Base-by-base conservation (phyloP, 176 grass and related monocot species). In the Triticum timopheevii region DNA sequence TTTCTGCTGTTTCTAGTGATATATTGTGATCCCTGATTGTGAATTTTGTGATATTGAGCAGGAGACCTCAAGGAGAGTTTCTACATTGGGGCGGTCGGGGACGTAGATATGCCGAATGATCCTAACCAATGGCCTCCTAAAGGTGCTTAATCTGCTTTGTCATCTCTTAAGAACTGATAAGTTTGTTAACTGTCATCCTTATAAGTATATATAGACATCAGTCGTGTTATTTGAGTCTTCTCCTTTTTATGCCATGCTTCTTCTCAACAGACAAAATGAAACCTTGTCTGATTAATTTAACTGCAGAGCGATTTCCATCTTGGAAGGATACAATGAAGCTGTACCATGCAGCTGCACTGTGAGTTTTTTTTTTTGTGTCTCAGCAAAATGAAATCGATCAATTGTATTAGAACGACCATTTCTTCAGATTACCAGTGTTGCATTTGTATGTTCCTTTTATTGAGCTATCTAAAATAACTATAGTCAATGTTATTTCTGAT, bases 31-130 rank as follows among this genome's bases (percentile, higher is more conserved):
- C 5, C 68, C 28, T 22, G 19, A 62, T 16, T 81, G 35, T 76
- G 25, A 61, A 75, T 75, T 79, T 50, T 69, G 23, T 19, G 44
- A 50, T 50, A 49, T 13, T 44, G 52, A 22, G 58, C 65, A 98
- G 93, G 93, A 47, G 93, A 95, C 73, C 86, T 89, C 64, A 98
- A 95, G 75, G 91, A 98, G 85, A 95, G 84, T 86, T 91, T 98
- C 83, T 90, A 98, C 63, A 93, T 95, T 42, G 89, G 95, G 25
- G 61, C 66, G 22, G 82, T 65, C 4, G 67, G 40, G 72, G 87
- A 85, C 8, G 24, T 44, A 27, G 78, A 77, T 88, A 20, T 16
- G 40, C 73, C 68, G 47, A 89, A 74, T 25, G 79, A 86, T 85
- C 15, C 69, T 38, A 95, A 92, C 88, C 86, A 94, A 61, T 95